Evolutionary conservation across 2,329 filamentous ascomycete genomes (phyloP), one percentile per base, ranked within the genome.

Genomic region (Colletotrichum lupini): DNA sequence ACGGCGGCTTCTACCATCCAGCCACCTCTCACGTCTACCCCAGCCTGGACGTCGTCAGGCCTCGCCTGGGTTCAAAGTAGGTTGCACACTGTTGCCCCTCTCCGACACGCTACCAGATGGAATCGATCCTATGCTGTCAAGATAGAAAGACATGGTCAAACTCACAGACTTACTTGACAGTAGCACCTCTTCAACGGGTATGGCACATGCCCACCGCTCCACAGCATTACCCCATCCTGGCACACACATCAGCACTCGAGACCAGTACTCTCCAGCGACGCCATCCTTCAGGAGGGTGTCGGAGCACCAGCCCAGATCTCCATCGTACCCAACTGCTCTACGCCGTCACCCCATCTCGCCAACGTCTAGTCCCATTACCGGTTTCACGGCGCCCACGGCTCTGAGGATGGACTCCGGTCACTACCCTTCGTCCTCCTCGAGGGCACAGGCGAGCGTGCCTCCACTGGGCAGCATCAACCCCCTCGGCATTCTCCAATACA

Each of bases 401-500:
- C 55, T 73, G 53, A 74, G 72, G 42, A 74, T 74, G 72, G 72
- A 74, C 42, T 12, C 67, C 35, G 30, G 49, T 22, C 84, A 81
- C 76, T 87, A 81, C 81, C 81, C 81, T 76, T 77, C 62, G 28
- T 30, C 70, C 42, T 59, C 69, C 30, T 75, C 79, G 58, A 85
- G 86, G 78, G 76, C 79, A 49, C 81, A 82, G 76, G 79, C 82
- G 65, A 86, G 82, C 74, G 86, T 90, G 37, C 90, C 90, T 59
- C 90, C 90, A 9, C 83, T 92, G 26, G 79, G 83, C 75, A 76
- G 84, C 7, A 83, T 89, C 65, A 85, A 85, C 32, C 86, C 85
- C 49, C 85, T 92, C 65, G 90, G 90, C 53, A 88, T 87, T n/a
- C 87, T 95, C 68, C 87, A 88, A 69, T 92, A 92, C 77, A 85